Evolutionary conservation across 495 filamentous ascomycete genomes (phyloP).

Genomic region (Xylona heveae): DNA sequence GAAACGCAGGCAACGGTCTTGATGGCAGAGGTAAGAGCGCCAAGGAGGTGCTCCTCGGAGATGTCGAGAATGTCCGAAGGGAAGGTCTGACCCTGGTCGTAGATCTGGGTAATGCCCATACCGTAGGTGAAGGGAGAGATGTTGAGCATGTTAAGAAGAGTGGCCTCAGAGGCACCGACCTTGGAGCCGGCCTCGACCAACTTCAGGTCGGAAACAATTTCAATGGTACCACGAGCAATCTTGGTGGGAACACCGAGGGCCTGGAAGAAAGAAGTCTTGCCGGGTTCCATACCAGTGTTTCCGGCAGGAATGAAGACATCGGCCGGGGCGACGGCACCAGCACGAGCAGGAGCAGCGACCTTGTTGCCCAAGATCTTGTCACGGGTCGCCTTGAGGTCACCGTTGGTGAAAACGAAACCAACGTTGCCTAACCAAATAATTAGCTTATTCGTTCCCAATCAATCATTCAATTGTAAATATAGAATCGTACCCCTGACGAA

Average conservation of each 20-base stretch:
- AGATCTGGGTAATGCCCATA: constrained; percentile 88
- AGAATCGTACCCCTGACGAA: constrained; percentile 53
- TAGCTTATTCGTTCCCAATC: no score
- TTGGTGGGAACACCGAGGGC: constrained; percentile 99
- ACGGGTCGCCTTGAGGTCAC: constrained; percentile 73
- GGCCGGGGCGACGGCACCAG: constrained; percentile 77
- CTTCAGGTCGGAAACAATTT: constrained; percentile 97
- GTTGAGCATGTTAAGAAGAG: constrained; percentile 97
- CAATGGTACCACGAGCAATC: constrained; percentile 99
- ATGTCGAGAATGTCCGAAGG: constrained; percentile 70
- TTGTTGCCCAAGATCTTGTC: constrained; percentile 91
- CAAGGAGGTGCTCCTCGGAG: constrained; percentile 74
- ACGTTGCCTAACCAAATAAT: constrained; percentile 43
- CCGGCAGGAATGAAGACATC: constrained; percentile 88
- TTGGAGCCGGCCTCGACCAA: constrained; percentile 80
- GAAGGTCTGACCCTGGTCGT: constrained; percentile 91
- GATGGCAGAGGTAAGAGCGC: constrained; percentile 62
- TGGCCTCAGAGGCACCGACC: constrained; percentile 97
- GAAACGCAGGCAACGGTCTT: constrained; percentile 75
- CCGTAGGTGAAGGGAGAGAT: constrained; percentile 99
- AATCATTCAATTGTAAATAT: neutral
- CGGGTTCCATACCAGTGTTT: constrained; percentile 99
- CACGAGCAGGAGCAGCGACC: constrained; percentile 91
- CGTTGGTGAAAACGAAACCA: constrained; percentile 99
- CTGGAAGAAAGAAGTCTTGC: constrained; percentile 99